phyloP scores from a whole-genome alignment of 208 protist species.

The Wallacemonas sp. region DNA sequence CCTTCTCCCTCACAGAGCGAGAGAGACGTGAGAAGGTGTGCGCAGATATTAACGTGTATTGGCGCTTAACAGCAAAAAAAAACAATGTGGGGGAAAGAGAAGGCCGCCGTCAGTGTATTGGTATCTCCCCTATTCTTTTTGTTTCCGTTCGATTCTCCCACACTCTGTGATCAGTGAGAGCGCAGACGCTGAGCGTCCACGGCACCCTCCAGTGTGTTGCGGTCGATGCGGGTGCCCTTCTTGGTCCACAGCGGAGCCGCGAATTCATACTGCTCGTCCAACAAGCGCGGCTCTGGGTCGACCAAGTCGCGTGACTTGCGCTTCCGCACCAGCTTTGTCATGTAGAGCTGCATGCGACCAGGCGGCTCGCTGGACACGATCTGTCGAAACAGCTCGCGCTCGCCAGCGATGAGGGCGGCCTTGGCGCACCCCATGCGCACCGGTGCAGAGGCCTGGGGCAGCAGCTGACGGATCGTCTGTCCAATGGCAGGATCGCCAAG shows the following conservation, averaged over 20 bases:
- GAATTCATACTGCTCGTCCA: conserved; percentile 91
- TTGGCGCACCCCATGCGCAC: conserved; percentile 92
- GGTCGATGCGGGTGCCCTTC: conserved; percentile 83
- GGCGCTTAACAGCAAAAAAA: too few species aligned
- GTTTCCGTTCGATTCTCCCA: too few species aligned
- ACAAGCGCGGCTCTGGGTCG: conserved; percentile 75
- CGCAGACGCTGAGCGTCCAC: conserved; percentile 53
- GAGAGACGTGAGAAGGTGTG: too few species aligned
- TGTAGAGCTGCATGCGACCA: conserved; percentile 86
- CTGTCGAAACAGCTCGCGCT: conserved; percentile 77
- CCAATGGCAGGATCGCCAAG: conserved; percentile 77
- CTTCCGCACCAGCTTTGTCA: conserved; percentile 87
- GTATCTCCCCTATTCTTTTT: too few species aligned
- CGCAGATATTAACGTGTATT: too few species aligned
- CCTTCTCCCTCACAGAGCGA: too few species aligned
- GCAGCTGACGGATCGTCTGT: conserved; percentile 52
- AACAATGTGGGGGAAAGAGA: too few species aligned
- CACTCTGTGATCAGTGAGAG: conserved; percentile 6
- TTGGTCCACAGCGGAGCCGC: conserved; percentile 89
- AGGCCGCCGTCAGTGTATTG: too few species aligned
- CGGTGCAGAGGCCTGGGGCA: conserved; percentile 51
- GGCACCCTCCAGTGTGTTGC: conserved; percentile 84
- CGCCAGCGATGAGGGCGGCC: conserved; percentile 84
- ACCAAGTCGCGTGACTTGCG: conserved; percentile 87
- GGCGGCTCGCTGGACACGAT: conserved; percentile 88